Conservation (phyloP, 75 land plant genomes). For the Larix kaempferi region DNA sequence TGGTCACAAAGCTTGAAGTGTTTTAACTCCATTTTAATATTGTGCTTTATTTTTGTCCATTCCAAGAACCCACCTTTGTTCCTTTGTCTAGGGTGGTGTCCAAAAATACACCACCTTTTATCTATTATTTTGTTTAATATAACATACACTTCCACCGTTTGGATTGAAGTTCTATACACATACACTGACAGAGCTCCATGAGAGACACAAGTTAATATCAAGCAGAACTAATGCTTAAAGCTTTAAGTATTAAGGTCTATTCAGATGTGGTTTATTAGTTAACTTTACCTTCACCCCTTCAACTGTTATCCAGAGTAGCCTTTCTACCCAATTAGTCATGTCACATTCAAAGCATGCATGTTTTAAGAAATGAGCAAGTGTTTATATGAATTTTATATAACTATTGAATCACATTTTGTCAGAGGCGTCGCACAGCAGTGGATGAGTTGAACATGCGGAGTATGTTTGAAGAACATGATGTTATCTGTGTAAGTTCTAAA, state of each 20-base stretch:
- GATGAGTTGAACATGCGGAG: constrained; percentile 95
- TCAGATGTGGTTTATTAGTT: not conserved
- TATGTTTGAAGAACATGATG: constrained; percentile 86
- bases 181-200: not conserved
- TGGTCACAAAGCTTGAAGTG: too few relatives aligned
- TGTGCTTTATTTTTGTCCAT: too few relatives aligned
- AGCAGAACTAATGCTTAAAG: too few relatives aligned
- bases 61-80: not conserved
- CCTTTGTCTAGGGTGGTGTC: not conserved
- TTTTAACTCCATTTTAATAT: too few relatives aligned
- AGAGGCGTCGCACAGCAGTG: constrained; percentile 85
- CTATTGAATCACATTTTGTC: not conserved
- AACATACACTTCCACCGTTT: not conserved
- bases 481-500: constrained; percentile 77
- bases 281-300: not conserved
- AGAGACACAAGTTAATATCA: not conserved
- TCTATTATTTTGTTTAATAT: not conserved
- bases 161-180: not conserved
- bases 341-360: not conserved
- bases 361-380: constrained; percentile 3
- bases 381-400: not conserved
- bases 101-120: not conserved
- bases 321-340: not conserved
- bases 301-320: not conserved
- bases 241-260: not conserved